Evolutionary conservation across 208 protist species (phyloP), one percentile per base, ranked within the genome.

Genomic region (Leishmania major): DNA sequence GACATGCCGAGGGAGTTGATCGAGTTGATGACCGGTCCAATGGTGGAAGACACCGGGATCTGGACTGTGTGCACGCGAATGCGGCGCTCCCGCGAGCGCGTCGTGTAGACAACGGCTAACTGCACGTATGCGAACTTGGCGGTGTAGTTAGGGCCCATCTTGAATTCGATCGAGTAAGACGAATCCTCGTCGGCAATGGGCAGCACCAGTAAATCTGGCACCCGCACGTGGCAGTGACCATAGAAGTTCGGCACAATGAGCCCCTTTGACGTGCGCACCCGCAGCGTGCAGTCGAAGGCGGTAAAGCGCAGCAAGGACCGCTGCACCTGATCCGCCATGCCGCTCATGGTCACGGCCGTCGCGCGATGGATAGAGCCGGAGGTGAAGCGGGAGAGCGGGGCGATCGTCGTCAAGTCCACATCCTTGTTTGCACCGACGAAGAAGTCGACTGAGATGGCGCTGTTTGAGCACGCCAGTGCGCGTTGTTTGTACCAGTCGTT

Each of bases 401-500:
- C 91, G 59, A 99, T 91, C 0, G 98, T 99, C 45, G 98, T 89
- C 51, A 98, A 80, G 81, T 99, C 98, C 22, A 94, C 80, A 70
- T 98, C 97, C 25, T 92, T 87, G 59, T 72, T 77, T 3, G 84
- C 87, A 25, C 89, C 87, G 64, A 94, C 95, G 71, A 98, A 75
- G 72, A 99, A 92, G 84, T 99, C 98, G 31, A 99, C 88, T 53
- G 94, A 97, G 62, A 99, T 93, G 79, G 98, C 97, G 75, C 92
- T 92, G 45, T 92, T 91, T 1, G 93, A 96, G 85, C 95, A 99
- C 28, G 93, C 95, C 40, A 99, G 80, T 0, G 98, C 98, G 22
- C 97, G 90, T 62, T 98, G 91, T 88, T 99, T 99, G 91, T 99
- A 99, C 91, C 98, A 99, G 77, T 99, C 94, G 77, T 84, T 96